These are phyloP conservation scores for Arctostaphylos glauca DNA, from an alignment of 148 eudicot genomes.

Conservation along the genomic window DNA sequence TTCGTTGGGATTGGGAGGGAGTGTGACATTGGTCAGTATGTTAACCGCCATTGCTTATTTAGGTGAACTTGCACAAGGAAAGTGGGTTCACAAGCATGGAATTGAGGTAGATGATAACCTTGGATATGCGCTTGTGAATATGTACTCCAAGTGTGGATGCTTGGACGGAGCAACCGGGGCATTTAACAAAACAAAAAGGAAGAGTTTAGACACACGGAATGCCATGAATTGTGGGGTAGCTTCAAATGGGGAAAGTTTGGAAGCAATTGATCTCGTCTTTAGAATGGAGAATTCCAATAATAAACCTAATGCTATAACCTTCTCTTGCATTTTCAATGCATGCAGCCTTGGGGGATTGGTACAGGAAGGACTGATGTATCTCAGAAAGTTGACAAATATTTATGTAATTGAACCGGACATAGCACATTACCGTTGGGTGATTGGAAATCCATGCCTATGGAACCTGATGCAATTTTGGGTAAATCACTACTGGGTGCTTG, in stretches of 20 bases:
- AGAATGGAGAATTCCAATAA: background rate
- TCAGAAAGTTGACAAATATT: constrained; percentile 9
- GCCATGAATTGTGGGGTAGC: constrained; percentile 20
- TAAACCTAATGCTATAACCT: constrained; percentile 14
- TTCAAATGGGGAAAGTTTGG: constrained; percentile 10
- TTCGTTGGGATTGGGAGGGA: background rate
- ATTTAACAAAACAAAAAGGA: constrained; percentile 13
- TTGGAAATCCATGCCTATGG: constrained; percentile 20
- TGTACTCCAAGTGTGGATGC: constrained; percentile 28
- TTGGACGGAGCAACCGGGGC: constrained; percentile 18
- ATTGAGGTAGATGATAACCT: constrained; percentile 15
- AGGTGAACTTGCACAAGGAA: constrained; percentile 23
- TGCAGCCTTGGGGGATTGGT: constrained; percentile 26
- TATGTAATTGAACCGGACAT: constrained; percentile 20
- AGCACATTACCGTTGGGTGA: constrained; percentile 22
- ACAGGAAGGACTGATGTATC: constrained; percentile 4
- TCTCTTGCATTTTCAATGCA: constrained; percentile 22
- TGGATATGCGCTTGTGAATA: constrained; percentile 21
- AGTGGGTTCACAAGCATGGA: constrained; percentile 22
- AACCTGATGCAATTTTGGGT: constrained; percentile 17
- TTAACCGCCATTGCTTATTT: constrained; percentile 17
- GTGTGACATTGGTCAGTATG: constrained; percentile 13
- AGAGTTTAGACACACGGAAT: constrained; percentile 22
- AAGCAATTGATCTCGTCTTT: constrained; percentile 18
- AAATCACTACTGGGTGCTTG: constrained; percentile 22